Percentiles rank a stretch among this genome's conserved stretches.
Evolutionary conservation across 2,329 filamentous ascomycete genomes (phyloP).

Genomic region (Pseudogymnoascus sp.): DNA sequence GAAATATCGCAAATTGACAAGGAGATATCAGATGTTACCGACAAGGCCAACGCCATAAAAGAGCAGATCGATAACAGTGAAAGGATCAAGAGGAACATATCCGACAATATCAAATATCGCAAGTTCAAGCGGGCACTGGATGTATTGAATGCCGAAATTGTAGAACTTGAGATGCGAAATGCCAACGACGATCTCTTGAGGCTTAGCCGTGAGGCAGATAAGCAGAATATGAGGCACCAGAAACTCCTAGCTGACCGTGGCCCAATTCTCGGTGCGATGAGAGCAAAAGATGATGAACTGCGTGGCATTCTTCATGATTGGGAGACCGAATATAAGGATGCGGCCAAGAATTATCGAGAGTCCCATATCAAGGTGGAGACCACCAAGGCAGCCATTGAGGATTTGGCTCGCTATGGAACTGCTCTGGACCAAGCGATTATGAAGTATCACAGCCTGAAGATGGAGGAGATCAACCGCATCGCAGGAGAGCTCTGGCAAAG

Average conservation of each 20-base stretch:
- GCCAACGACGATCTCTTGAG: constrained; percentile 75
- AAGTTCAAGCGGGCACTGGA: constrained; percentile 64
- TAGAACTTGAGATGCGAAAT: constrained; percentile 67
- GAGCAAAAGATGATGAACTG: constrained; percentile 77
- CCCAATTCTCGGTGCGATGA: constrained; percentile 69
- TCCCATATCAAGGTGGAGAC: constrained; percentile 84
- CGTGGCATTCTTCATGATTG: constrained; percentile 67
- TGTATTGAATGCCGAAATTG: constrained; percentile 61
- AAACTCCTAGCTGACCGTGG: constrained; percentile 65
- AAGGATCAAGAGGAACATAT: constrained; percentile 76
- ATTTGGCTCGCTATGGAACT: constrained; percentile 71
- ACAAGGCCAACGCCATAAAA: constrained; percentile 69
- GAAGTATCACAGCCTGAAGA: constrained; percentile 92
- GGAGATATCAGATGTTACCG: constrained; percentile 60
- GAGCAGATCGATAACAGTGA: constrained; percentile 73
- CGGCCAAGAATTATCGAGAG: constrained; percentile 73
- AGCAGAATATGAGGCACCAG: constrained; percentile 61
- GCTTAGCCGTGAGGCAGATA: constrained; percentile 61
- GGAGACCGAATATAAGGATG: constrained; percentile 79
- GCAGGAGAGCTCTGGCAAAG: constrained; percentile 94
- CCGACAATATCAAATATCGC: constrained; percentile 81
- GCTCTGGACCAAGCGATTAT: constrained; percentile 96
- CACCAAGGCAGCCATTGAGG: constrained; percentile 86
- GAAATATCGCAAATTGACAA: constrained; percentile 58
- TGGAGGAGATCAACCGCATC: constrained; percentile 96